Conservation (phyloP, 1,139 yeast genomes). For the Saccharomycopsis hybrid region DNA sequence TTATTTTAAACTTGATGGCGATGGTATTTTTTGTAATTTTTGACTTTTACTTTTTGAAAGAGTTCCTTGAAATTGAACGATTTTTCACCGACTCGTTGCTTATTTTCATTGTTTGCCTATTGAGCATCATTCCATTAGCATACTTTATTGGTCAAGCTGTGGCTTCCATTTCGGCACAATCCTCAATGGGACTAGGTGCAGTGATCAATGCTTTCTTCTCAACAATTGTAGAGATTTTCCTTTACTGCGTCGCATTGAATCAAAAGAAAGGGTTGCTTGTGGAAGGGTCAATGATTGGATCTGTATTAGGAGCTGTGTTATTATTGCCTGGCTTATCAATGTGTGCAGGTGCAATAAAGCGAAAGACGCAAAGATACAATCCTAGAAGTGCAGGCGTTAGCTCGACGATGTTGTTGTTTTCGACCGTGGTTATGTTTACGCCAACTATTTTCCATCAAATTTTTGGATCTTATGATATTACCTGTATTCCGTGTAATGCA, state of each 20-base stretch:
- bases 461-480: slow-evolving; percentile 80
- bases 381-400: slow-evolving; percentile 97
- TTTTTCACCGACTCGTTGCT: slow-evolving; percentile 51
- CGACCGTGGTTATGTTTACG: slow-evolving; percentile 86
- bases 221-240: slow-evolving; percentile 85
- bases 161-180: slow-evolving; percentile 96
- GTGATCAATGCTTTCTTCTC: slow-evolving; percentile 97
- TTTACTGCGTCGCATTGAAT: slow-evolving; percentile 84
- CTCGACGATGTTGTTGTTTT: slow-evolving; percentile 89
- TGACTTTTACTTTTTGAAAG: slow-evolving; percentile 64
- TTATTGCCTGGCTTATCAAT: slow-evolving; percentile 89
- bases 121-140: slow-evolving; percentile 88
- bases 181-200: slow-evolving; percentile 99
- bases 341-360: slow-evolving; percentile 91
- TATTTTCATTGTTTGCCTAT: slow-evolving; percentile 68
- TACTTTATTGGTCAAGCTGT: slow-evolving; percentile 98
- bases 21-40: slow-evolving; percentile 78
- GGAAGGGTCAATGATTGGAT: slow-evolving; percentile 97
- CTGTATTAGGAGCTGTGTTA: slow-evolving; percentile 86
- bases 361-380: slow-evolving; percentile 91
- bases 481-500: slow-evolving; percentile 48
- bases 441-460: slow-evolving; percentile 89
- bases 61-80: slow-evolving; percentile 39
- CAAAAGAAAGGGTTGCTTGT: slow-evolving; percentile 86
- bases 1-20: slow-evolving; percentile 75